Conservation (phyloP, 164 flowering plant genomes). For the Akebia trifoliata region DNA sequence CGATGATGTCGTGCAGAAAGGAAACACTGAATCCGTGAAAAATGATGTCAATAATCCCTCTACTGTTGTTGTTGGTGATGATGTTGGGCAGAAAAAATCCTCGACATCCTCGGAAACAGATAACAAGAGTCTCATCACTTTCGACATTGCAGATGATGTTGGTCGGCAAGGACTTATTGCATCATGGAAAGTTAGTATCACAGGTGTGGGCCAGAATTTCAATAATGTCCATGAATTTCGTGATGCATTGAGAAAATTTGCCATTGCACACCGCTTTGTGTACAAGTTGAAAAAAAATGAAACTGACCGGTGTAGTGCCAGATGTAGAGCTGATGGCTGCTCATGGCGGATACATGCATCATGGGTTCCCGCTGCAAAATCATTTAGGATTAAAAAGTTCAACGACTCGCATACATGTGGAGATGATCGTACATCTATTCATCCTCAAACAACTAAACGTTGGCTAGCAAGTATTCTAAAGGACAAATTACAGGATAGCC, state of each 20-base stretch:
- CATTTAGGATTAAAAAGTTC: slow-evolving; percentile 48
- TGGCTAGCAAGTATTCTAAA: slow-evolving; percentile 44
- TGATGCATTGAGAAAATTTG: slow-evolving; percentile 60
- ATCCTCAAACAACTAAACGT: slow-evolving; percentile 39
- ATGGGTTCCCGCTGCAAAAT: slow-evolving; percentile 41
- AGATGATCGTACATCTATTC: slow-evolving; percentile 43
- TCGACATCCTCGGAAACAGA: slow-evolving; percentile 5
- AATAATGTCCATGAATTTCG: slow-evolving; percentile 54
- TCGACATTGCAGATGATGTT: slow-evolving; percentile 18
- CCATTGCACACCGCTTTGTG: slow-evolving; percentile 58
- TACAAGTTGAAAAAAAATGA: slow-evolving; percentile 59
- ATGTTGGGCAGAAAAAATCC: slow-evolving; percentile 14
- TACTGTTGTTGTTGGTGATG: slow-evolving; percentile 27
- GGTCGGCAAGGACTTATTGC: slow-evolving; percentile 29
- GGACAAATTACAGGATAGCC: slow-evolving; percentile 36
- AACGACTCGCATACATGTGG: slow-evolving; percentile 56
- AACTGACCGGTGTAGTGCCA: slow-evolving; percentile 51
- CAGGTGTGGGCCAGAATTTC: slow-evolving; percentile 67
- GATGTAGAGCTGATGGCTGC: slow-evolving; percentile 53
- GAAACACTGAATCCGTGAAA: slow-evolving; percentile 40
- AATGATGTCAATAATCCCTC: slow-evolving; percentile 32
- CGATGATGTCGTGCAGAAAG: slow-evolving; percentile 24
- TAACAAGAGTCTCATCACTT: slow-evolving; percentile 1
- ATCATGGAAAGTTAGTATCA: slow-evolving; percentile 52
- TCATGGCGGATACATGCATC: slow-evolving; percentile 75